Evolutionary conservation across 2,329 filamentous ascomycete genomes (phyloP), one percentile per base, ranked within the genome.

Genomic region (Colletotrichum spinosum): DNA sequence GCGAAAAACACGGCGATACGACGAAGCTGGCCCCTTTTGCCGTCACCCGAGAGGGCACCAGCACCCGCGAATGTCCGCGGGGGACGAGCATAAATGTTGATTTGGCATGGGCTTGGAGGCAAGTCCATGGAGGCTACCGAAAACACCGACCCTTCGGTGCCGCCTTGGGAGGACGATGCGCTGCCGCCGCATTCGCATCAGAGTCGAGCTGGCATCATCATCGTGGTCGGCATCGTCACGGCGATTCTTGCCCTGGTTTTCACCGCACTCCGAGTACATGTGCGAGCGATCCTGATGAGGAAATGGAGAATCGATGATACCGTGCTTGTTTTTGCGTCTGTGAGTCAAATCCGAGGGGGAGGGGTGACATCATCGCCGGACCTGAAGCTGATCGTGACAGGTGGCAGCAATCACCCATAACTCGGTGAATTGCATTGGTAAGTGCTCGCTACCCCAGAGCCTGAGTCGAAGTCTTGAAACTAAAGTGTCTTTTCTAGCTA

Each of bases 301-400:
- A 69, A 71, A 51, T 67, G 74, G 51, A 72, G 74, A 2, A 52
- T 63, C 4, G 73, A 76, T 12, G 74, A 75, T 49, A 63, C 59
- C 7, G 10, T 66, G 8, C 46, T 66, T 10, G 34, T 35, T 6
- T 52, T 42, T 35, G 49, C 63, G 2, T 52, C 49, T 33, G 35
- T 56, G 7, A 25, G 25, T 25, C 25, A 25, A 25, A 25, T 5
- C 25, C 1, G n/a, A n/a, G 5, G 25, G 25, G 25, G 25, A 5
- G 5, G 25, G 25, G 25, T 1, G 5, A 25, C 25, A 25, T 25
- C 25, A 5, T 25, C 4, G 25, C 1, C 25, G 25, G 25, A 1
- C 25, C 25, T 25, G 25, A 25, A 25, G 25, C 25, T 25, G 25
- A 25, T 25, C 25, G 25, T 25, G 4, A 25, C 25, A 25, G 25